Evolutionary conservation across 495 filamentous ascomycete genomes (phyloP).

Genomic region (Venustampulla echinocandica): DNA sequence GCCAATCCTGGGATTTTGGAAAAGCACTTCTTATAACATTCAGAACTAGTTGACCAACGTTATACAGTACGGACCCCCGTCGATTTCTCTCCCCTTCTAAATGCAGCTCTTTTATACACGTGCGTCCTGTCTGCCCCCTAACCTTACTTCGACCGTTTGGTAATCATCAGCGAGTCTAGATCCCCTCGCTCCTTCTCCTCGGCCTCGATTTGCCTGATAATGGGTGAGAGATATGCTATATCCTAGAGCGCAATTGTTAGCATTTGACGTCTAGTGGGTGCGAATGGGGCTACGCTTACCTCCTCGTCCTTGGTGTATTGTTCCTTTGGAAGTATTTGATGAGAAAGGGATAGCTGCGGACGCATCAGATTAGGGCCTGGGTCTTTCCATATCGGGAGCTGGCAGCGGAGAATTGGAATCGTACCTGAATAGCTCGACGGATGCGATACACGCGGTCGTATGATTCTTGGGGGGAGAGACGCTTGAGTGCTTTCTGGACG

Average conservation of each 20-base stretch:
- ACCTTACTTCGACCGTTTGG: slow-evolving; percentile 31
- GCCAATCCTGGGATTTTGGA: too few relatives aligned
- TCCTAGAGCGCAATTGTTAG: slow-evolving; percentile 46
- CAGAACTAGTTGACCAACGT: neutral
- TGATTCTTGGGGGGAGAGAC: slow-evolving; percentile 77
- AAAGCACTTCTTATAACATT: too few relatives aligned
- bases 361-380: too few relatives aligned
- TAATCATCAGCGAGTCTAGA: slow-evolving; percentile 69
- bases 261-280: too few relatives aligned
- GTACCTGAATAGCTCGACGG: slow-evolving; percentile 86
- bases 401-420: slow-evolving; percentile 5
- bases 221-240: slow-evolving; percentile 63
- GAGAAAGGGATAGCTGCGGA: slow-evolving; percentile 71
- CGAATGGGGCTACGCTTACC: slow-evolving; percentile 35
- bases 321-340: slow-evolving; percentile 62
- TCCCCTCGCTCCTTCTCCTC: slow-evolving; percentile 74
- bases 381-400: slow-evolving; percentile 15
- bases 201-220: slow-evolving; percentile 75
- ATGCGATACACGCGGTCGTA: slow-evolving; percentile 98
- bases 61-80: slow-evolving; percentile 18
- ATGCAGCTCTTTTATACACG: slow-evolving; percentile 5
- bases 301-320: slow-evolving; percentile 67
- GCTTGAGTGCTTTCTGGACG: slow-evolving; percentile 80
- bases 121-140: neutral
- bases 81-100: slow-evolving; percentile 1